phyloP scores from a whole-genome alignment of 2,329 filamentous ascomycete genomes.

The Penicillium sp. region DNA sequence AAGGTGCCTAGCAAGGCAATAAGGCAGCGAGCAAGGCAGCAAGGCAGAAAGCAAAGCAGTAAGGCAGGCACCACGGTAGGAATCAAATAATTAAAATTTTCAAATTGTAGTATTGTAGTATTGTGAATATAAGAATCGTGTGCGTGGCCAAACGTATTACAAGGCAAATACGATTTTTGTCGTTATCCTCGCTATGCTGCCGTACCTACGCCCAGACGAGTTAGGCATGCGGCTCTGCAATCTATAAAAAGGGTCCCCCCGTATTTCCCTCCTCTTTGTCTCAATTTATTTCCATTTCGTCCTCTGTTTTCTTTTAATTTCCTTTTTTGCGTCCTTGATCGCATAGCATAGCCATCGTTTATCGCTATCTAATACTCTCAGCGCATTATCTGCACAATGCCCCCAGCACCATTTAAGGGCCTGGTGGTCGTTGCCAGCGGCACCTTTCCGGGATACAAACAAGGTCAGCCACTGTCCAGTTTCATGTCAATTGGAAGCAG shows the following conservation, averaged over 20 bases:
- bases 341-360: not conserved
- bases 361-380: not conserved
- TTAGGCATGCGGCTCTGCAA: not conserved
- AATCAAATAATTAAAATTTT: too few species aligned
- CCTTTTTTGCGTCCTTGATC: not conserved
- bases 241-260: not conserved
- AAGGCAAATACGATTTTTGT: too few species aligned
- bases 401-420: slow-evolving; percentile 25
- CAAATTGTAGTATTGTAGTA: too few species aligned
- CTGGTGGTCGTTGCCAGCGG: slow-evolving; percentile 56
- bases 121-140: too few species aligned
- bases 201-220: too few species aligned
- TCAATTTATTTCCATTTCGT: not conserved
- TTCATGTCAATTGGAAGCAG: not conserved
- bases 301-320: not conserved
- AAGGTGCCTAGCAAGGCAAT: too few species aligned
- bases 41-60: too few species aligned
- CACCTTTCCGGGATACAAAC: slow-evolving; percentile 53
- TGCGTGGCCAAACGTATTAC: too few species aligned
- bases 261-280: not conserved
- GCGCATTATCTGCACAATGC: slow-evolving; percentile 18
- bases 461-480: slow-evolving; percentile 34
- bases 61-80: too few species aligned
- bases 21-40: too few species aligned
- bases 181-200: too few species aligned